Conservation (phyloP, 192 early-diverging fungal species). For the Umbelopsis ramanniana region DNA sequence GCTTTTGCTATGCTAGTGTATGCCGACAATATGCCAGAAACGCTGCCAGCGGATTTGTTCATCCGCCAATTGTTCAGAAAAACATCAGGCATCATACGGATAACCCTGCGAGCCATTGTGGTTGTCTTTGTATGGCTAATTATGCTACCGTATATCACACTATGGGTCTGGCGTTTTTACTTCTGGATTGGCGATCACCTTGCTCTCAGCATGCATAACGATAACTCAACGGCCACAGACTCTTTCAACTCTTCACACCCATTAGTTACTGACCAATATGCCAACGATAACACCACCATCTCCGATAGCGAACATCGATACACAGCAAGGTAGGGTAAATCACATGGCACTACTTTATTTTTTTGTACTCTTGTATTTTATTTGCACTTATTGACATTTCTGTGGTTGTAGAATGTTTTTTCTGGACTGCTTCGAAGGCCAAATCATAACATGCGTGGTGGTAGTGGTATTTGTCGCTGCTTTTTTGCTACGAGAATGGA, state of each 20-base stretch:
- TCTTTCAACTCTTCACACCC: neutral
- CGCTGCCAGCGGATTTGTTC: slow-evolving; percentile 64
- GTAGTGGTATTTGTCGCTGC: slow-evolving; percentile 77
- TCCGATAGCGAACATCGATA: neutral
- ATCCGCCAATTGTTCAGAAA: slow-evolving; percentile 56
- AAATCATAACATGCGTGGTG: slow-evolving; percentile 75
- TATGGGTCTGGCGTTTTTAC: slow-evolving; percentile 87
- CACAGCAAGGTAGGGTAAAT: slow-evolving; percentile 6
- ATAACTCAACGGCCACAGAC: neutral
- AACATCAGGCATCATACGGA: slow-evolving; percentile 38
- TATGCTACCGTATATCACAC: slow-evolving; percentile 80
- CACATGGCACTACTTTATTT: neutral
- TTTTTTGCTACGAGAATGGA: slow-evolving; percentile 88
- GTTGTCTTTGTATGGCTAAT: slow-evolving; percentile 80
- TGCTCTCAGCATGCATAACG: slow-evolving; percentile 34
- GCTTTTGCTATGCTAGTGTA: slow-evolving; percentile 50
- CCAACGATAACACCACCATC: neutral
- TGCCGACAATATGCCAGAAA: slow-evolving; percentile 76
- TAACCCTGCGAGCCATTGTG: slow-evolving; percentile 60
- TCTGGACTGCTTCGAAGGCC: slow-evolving; percentile 84
- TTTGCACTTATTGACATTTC: neutral
- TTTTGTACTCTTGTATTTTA: neutral
- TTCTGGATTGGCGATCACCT: slow-evolving; percentile 72
- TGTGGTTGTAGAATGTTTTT: slow-evolving; percentile 46
- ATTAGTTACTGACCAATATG: neutral